Conservation (phyloP, 805 yeast genomes). For the Candida qinlingensis region DNA sequence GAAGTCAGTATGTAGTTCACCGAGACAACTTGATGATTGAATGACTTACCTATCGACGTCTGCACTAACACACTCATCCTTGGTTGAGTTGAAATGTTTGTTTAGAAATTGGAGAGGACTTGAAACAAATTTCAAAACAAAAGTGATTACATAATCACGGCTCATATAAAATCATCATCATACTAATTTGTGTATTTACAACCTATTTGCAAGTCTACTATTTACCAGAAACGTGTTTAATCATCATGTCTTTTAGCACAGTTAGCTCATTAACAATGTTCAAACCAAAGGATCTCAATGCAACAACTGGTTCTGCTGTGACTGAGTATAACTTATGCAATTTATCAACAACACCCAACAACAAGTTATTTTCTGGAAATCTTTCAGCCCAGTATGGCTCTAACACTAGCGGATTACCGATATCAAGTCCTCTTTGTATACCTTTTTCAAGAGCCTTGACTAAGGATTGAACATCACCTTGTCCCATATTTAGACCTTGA, state of each 20-base stretch:
- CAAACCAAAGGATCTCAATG: conserved; percentile 71
- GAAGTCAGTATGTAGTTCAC: conserved; percentile 23
- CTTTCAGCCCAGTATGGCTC: conserved; percentile 86
- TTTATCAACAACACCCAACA: conserved; percentile 88
- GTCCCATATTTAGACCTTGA: conserved; percentile 98
- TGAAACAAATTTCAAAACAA: background rate
- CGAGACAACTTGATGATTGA: background rate
- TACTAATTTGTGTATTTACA: background rate
- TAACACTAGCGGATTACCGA: conserved; percentile 73
- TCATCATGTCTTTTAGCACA: conserved; percentile 64
- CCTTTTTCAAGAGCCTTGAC: conserved; percentile 68
- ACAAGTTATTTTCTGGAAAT: conserved; percentile 70
- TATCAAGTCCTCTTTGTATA: conserved; percentile 73
- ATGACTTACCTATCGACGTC: conserved; percentile 31
- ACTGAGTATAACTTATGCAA: conserved; percentile 82
- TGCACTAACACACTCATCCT: conserved; percentile 37
- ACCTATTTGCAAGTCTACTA: background rate
- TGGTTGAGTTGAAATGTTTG: background rate
- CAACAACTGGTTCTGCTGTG: conserved; percentile 68
- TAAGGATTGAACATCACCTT: conserved; percentile 76
- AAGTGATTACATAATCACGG: too few relatives aligned
- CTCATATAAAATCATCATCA: background rate
- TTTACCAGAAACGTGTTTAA: conserved; percentile 46
- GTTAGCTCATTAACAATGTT: conserved; percentile 58
- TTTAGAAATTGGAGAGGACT: background rate